Evolutionary conservation across 257 asterid genomes (phyloP).

Genomic region (Nicotiana otophora): DNA sequence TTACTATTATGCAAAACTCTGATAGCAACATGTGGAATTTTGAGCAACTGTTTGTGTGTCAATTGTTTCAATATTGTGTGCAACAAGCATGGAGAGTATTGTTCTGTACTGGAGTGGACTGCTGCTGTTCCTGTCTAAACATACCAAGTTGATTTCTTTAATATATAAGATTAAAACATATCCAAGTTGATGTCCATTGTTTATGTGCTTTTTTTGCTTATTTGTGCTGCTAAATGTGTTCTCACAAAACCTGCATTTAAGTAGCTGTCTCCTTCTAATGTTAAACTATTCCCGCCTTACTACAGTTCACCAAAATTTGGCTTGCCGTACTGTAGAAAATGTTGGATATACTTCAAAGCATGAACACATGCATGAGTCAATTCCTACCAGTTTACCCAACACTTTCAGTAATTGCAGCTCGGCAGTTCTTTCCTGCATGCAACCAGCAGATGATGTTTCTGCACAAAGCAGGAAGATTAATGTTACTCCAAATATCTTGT

Average conservation of each 20-base stretch:
- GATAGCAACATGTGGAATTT: no score
- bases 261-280: slow-evolving; percentile 8
- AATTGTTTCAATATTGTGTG: no score
- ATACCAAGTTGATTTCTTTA: not conserved
- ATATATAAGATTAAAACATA: not conserved
- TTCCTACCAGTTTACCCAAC: slow-evolving; percentile 22
- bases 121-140: not conserved
- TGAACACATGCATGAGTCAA: slow-evolving; percentile 38
- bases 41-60: no score
- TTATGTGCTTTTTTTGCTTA: not conserved
- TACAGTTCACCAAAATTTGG: slow-evolving; percentile 51
- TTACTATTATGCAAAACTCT: no score
- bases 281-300: slow-evolving; percentile 8
- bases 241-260: not conserved
- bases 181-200: not conserved
- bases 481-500: slow-evolving; percentile 36
- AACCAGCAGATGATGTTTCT: no score
- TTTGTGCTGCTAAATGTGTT: not conserved
- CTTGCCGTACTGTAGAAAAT: slow-evolving; percentile 35
- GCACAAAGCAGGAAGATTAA: slow-evolving; percentile 30
- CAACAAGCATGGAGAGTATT: not conserved
- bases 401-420: slow-evolving; percentile 36
- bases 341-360: slow-evolving; percentile 28
- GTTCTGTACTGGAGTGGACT: no score
- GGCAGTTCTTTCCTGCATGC: not conserved